Evolutionary conservation across 2,329 filamentous ascomycete species (phyloP), one percentile per base, ranked within the genome.

Genomic region (Penicillium sp.): DNA sequence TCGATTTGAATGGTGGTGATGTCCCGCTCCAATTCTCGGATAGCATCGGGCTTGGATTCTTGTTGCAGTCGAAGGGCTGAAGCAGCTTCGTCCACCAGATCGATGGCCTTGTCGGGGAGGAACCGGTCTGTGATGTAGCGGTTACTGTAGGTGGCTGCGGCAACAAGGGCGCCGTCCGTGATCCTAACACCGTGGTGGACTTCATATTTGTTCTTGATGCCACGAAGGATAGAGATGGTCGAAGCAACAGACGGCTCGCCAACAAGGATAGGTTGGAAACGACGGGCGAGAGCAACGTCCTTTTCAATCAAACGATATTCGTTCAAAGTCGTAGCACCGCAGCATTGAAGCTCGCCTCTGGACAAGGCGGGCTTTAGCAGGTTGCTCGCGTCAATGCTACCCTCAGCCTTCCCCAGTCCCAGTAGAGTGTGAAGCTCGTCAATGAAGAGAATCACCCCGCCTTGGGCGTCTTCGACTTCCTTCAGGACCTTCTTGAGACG

Each of bases 1-100:
- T 99, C 92, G 56, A 99, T 97, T 67, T 96, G 92, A 13, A 97
- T 90, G 0, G 92, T 97, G 84, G 96, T 95, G 54, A 97, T 96
- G 65, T 92, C 90, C 55, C 95, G 89, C 64, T 97, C 92, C 1
- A 97, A 82, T 45, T 88, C 85, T 75, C 95, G 90, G 30, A 99
- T 96, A 8, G 92, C 86, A 62, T 97, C 94, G 0, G 94, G 94
- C 63, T 96, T 97, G 63, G 90, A 96, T 71, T 99, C 94, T 72
- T 97, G 94, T 67, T 97, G 92, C 28, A 97, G 75, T 40, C 95
- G 85, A 9, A 97, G 77, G 20, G 91, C 90, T 54, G 89, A 95
- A 1, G 92, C 92, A 9, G 94, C 94, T 74, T 97, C 94, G 59
- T 97, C 94, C 70, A 99, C 94, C 14, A 97, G 74, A 69, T 97